Base-by-base conservation (phyloP, 2,329 filamentous ascomycete genomes). In the Botrytis tulipae region DNA sequence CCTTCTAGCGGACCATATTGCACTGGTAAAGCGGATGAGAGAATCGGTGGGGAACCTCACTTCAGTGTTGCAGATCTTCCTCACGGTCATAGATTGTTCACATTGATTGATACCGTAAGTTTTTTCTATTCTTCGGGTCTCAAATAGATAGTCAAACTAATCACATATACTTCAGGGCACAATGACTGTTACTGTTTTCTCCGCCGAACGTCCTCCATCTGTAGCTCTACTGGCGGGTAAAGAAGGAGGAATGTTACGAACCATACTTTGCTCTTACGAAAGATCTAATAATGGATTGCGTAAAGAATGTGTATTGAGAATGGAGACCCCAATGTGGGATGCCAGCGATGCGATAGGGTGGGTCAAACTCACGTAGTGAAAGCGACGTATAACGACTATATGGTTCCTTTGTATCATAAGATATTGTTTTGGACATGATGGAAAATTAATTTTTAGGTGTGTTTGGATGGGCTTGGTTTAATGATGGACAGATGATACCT, bases 161-260 rank as follows among this genome's bases (percentile, higher is more conserved):
- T 25, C 54, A 54, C 18, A 32, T 32, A 10, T 4, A 48, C 12
- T 6, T 48, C 16, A 74, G 66, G 70, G 70, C 3, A 74, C 66
- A 46, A 35, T 76, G 68, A 80, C 76, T 10, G 80, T 82, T 16
- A 80, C 76, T 9, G 76, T 82, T n/a, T 80, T 82, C 65, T 74
- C 77, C n/a, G 79, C 81, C 2, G 77, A 78, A 70, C 77, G 80
- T 44, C 80, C 80, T 22, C 81, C 81, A 4, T 78, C 78, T 0
- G 80, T 81, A 4, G 80, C 80, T 2, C 71, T 82, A 61, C 73
- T 82, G 18, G 79, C 77, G 48, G 81, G 80, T 10, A 78, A 78
- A 29, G 80, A 82, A 72, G 80, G 80, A 4, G 81, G 81, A 2
- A 82, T 82, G 80, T 51, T 80, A 51, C 77, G 80, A 12, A 77